Base-by-base conservation (phyloP, 2,329 filamentous ascomycete species). In the Monosporascus sp. region DNA sequence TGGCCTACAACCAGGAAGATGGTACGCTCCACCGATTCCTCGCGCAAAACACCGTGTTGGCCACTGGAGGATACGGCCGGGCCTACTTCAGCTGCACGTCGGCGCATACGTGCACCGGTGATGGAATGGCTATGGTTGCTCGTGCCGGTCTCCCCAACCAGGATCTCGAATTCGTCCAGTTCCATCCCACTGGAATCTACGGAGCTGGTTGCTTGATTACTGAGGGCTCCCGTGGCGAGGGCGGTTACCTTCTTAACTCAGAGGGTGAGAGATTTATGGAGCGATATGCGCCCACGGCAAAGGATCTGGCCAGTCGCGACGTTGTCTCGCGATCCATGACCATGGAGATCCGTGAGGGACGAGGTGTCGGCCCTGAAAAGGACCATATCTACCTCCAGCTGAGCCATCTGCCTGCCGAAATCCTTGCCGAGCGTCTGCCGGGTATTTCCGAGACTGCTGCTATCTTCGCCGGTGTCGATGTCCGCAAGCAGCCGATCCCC, bases 201-300 rank as follows among this genome's bases (percentile, higher is more conserved):
- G 94, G 94, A 68, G 94, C 93, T 67, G 93, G 93, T 62, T 96
- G 93, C 76, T 79, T 99, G 81, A 99, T 99, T 70, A 97, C 94
- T 14, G 93, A 99, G 78, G 93, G 93, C 66, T 91, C 93, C 64
- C 91, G 94, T 81, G 94, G 94, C 79, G 94, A 97, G 81, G 93
- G 93, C 81, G 93, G 93, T 68, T 97, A 97, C 74, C 85, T 99
- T 50, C 84, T 97, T 63, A 99, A 99, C 84, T 91, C 89, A 6
- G 89, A 97, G 81, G 93, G 93, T 78, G 94, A 97, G 79, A 89
- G 93, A 68, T 99, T 99, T 78, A 99, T 99, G 93, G 93, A 97
- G 78, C 87, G 93, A 69, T 99, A 99, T 70, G 93, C 93, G 44
- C 93, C 93, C 55, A 97, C 93, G 49, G 93, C 93, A 65, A 97